Percentiles rank a stretch among this genome's conserved stretches.
These are phyloP conservation scores for Solioccasus polychromus DNA, from an alignment of 768 basidiomycete genomes.

Conservation along the genomic window DNA sequence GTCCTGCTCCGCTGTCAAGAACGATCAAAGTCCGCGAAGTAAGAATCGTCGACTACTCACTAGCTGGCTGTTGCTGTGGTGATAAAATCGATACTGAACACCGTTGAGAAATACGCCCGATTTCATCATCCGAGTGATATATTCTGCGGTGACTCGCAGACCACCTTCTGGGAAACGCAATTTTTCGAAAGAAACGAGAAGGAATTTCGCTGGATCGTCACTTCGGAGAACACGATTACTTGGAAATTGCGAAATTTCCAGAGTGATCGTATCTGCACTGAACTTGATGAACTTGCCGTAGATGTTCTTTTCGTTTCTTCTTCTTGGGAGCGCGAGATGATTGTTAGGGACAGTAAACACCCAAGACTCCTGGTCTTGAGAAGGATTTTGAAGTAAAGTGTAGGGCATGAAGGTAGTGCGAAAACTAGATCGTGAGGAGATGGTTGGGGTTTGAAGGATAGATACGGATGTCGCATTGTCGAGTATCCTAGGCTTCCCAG, in stretches of 20 bases:
- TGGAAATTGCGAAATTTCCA: slow-evolving; percentile 48
- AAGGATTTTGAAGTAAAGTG: slow-evolving; percentile 38
- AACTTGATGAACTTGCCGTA: slow-evolving; percentile 54
- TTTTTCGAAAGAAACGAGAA: slow-evolving; percentile 50
- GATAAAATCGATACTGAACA: slow-evolving; percentile 64
- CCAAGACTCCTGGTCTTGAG: slow-evolving; percentile 53
- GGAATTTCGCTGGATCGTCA: slow-evolving; percentile 56
- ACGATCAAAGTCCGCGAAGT: background rate
- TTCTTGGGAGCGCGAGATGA: slow-evolving; percentile 26
- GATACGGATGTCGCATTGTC: slow-evolving; percentile 2
- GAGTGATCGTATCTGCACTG: slow-evolving; percentile 45
- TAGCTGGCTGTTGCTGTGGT: slow-evolving; percentile 69
- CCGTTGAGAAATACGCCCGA: slow-evolving; percentile 56
- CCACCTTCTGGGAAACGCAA: slow-evolving; percentile 55
- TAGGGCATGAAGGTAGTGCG: slow-evolving; percentile 11
- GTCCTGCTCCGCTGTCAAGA: slow-evolving; percentile 52
- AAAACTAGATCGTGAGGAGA: background rate
- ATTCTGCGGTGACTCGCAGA: slow-evolving; percentile 48
- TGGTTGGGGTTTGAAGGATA: background rate
- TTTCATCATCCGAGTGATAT: slow-evolving; percentile 53
- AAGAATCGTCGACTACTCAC: slow-evolving; percentile 31
- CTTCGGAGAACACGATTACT: slow-evolving; percentile 57
- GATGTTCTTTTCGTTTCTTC: slow-evolving; percentile 25
- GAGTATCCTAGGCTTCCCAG: slow-evolving; percentile 1
- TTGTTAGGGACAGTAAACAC: slow-evolving; percentile 38